Conservation (phyloP, 2,329 filamentous ascomycete genomes). For the Diaporthe amygdali region DNA sequence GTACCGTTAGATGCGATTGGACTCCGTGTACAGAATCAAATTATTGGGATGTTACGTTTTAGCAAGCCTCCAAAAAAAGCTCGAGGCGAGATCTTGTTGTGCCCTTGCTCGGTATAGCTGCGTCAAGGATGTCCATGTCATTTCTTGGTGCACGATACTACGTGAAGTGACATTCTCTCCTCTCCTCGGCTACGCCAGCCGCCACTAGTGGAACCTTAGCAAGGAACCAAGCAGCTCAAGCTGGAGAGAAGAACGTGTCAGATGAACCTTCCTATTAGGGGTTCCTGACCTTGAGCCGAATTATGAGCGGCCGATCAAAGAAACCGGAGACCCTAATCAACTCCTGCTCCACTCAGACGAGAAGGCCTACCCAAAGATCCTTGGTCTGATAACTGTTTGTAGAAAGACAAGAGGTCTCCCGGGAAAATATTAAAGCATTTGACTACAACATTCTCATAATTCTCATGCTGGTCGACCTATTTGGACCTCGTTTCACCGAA, state of each 20-base stretch:
- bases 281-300: background rate
- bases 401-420: no score
- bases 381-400: no score
- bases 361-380: no score
- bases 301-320: no score
- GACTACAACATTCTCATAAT: no score
- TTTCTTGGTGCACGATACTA: background rate
- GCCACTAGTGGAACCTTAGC: constrained; percentile 1
- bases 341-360: no score
- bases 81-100: background rate
- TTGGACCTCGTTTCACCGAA: no score
- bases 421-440: no score
- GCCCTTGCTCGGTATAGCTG: background rate
- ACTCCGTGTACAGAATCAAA: background rate
- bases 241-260: background rate
- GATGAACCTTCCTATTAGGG: no score
- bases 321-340: no score
- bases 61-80: background rate
- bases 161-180: background rate
- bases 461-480: no score
- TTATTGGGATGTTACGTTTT: background rate
- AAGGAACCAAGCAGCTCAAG: background rate
- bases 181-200: background rate
- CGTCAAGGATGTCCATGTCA: background rate
- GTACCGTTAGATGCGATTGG: background rate